A percentile compares a stretch with the other conserved stretches of the same genome.
Conservation (phyloP, 495 filamentous ascomycete species). For the Evernia prunastri region DNA sequence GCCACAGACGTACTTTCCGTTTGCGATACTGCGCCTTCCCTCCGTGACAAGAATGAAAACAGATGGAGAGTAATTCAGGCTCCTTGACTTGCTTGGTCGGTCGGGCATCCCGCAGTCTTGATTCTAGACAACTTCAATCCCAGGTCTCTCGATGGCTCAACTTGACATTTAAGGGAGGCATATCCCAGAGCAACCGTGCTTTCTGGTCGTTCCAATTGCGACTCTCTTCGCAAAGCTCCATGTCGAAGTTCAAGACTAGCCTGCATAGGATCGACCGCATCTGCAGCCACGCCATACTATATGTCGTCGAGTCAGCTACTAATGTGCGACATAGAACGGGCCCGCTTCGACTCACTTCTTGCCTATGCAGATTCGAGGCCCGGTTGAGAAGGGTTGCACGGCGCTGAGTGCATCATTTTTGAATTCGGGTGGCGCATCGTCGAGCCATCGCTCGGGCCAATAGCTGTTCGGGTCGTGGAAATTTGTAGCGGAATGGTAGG, state of each 20-base stretch:
- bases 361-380: constrained; percentile 7
- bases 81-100: no score
- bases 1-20: background rate
- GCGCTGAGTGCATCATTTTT: background rate
- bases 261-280: background rate
- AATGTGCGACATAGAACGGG: background rate
- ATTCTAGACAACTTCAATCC: background rate
- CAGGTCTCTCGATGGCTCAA: background rate
- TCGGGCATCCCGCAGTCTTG: no score
- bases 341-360: background rate
- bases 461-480: background rate
- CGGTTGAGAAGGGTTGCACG: background rate
- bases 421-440: background rate
- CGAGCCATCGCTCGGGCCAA: constrained; percentile 6
- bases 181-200: background rate
- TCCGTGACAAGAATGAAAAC: no score
- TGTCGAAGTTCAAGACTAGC: background rate
- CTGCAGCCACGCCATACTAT: background rate
- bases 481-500: background rate
- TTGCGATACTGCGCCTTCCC: background rate
- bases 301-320: background rate
- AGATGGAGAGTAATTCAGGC: no score
- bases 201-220: background rate
- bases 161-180: background rate
- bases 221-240: background rate